phyloP scores from a whole-genome alignment of 345 rosid species.

The Eucalyptus cloeziana region DNA sequence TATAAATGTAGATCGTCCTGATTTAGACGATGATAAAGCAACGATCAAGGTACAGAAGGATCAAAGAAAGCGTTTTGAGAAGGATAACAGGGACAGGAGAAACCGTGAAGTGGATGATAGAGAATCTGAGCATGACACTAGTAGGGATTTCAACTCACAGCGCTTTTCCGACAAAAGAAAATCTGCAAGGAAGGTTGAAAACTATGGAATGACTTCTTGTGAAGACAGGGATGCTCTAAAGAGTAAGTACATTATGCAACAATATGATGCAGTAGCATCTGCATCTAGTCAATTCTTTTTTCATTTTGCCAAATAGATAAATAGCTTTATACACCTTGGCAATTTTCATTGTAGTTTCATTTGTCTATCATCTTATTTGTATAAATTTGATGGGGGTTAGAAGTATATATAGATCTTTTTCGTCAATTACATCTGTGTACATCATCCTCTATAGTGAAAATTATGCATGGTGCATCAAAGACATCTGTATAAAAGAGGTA shows the following conservation, averaged over 20 bases:
- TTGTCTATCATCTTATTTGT: neutral
- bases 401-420: neutral
- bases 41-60: slow-evolving; percentile 56
- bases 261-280: neutral
- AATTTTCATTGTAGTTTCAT: neutral
- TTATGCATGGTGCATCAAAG: neutral
- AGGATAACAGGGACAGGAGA: slow-evolving; percentile 67
- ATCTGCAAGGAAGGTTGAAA: slow-evolving; percentile 52
- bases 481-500: neutral
- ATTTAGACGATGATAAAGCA: slow-evolving; percentile 59
- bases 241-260: slow-evolving; percentile 29
- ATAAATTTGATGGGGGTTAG: neutral
- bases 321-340: neutral
- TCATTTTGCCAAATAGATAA: neutral
- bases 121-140: slow-evolving; percentile 61
- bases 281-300: neutral
- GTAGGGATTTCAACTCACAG: slow-evolving; percentile 38
- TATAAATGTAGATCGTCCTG: slow-evolving; percentile 69
- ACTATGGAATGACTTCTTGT: slow-evolving; percentile 44
- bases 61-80: slow-evolving; percentile 64
- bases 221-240: slow-evolving; percentile 65
- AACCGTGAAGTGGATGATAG: slow-evolving; percentile 57
- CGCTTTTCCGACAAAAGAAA: slow-evolving; percentile 59
- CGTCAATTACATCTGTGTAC: neutral
- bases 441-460: neutral